Evolutionary conservation across 1,284 basidiomycete genomes (phyloP), one percentile per base, ranked within the genome.

Genomic region (Heterobasidion irregulare): DNA sequence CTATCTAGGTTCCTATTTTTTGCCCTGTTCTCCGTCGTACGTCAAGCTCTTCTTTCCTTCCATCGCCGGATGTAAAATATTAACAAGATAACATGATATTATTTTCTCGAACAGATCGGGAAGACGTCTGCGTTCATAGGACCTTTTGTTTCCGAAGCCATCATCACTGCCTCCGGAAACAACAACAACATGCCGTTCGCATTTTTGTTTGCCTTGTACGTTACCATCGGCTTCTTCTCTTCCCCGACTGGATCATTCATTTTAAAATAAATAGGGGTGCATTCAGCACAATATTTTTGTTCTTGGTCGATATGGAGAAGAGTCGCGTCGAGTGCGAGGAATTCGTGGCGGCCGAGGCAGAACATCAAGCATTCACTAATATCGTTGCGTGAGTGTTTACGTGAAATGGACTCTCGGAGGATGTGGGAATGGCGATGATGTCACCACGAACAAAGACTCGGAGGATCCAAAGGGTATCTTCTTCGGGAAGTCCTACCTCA

Each of bases 81-180:
- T 13, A 33, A 45, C 19, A 45, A 46, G 47, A 47, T 13, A 33
- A 45, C 19, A 45, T 48, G 47, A 47, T 26, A n/a, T 35, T 45
- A 5, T 16, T 3, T 45, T 34, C 26, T 38, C 32, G 38, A 9
- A n/a, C 44, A 84, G 82, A 70, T 87, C 53, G 82, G 83, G n/a
- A 85, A 89, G 70, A 87, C 87, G 7, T 88, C 87, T 53, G 83
- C 85, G n/a, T 89, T 89, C 66, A 86, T 91, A 61, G 89, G 89
- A 0, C 87, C 89, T 1, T 81, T 92, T 61, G 84, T 90, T 16
- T 88, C 86, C 6, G 86, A 75, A 56, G 86, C 86, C 10, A 85
- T 88, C 58, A 86, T 89, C 60, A 81, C 82, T 32, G 83, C 80
- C 10, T 78, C 84, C 0, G 72, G 75, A 47, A 82, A 86, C 64